Evolutionary conservation across 2,329 filamentous ascomycete genomes (phyloP), one percentile per base, ranked within the genome.

Genomic region (Diaporthe citri): DNA sequence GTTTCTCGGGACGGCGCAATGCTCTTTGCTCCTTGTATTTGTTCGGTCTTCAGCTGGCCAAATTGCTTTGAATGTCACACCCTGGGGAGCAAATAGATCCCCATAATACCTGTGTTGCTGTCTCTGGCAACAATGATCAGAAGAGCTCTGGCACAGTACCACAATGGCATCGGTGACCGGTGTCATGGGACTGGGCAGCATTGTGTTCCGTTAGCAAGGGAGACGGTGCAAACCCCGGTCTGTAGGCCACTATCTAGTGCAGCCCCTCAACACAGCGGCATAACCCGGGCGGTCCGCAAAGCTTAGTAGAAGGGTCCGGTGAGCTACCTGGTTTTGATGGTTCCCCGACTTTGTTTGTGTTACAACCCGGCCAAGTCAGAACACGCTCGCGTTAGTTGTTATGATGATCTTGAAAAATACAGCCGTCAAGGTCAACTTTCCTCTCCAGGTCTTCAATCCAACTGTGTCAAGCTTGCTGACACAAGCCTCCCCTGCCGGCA

Each of bases 221-320:
- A 69, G 55, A 55, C 46, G 48, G 48, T 41, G 64, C 48, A 52
- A 41, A 20, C 64, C 64, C 64, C 34, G 64, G 64, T 55, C 48
- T 39, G 34, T 15, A 69, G 64, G 64, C 46, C 64, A 55, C 31
- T 28, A 17, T 55, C n/a, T 69, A 69, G 48, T 41, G 48, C 64
- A 28, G 36, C 48, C 64, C 64, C 34, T 13, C 34, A 69, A 55
- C 48, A 41, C 48, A 69, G 34, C 73, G 69, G 73, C 69, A 72
- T 72, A 55, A 67, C 59, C 73, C 73, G 73, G 60, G 48, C 69
- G 71, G 69, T 67, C 73, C 59, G 67, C 48, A 62, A 51, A 67
- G 59, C 66, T 74, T 66, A 55, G 69, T 71, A 15, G 39, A 71
- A 71, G 43, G 56, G 66, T n/a, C 59, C 36, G 28, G 46, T 31